Evolutionary conservation across 208 protist genomes (phyloP), one percentile per base, ranked within the genome.

Genomic region (Leishmania turanica): DNA sequence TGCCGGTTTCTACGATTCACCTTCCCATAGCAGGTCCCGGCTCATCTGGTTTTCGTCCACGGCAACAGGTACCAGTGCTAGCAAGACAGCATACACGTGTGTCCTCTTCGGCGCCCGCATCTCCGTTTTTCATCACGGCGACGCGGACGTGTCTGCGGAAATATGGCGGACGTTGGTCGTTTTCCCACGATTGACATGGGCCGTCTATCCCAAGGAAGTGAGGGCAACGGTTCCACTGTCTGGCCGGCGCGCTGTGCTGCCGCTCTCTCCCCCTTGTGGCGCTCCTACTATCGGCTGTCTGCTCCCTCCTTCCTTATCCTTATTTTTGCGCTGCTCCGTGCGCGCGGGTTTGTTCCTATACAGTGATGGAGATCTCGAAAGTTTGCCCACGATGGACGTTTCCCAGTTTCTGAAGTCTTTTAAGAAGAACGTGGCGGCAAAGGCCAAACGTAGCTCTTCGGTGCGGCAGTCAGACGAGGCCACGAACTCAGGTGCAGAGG

Each of bases 331-430:
- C 11, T 17, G 8, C 37, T 66, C n/a, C 0, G 19, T 8, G n/a
- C 13, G 24, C 2, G 11, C n/a, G 11, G 3, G 8, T 66, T 13
- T 37, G 9, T 13, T 21, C 8, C 40, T 11, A 42, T 9, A 34
- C 2, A 0, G 11, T 19, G 68, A 8, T 34, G 19, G 24, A 4
- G 9, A 8, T n/a, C 4, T 47, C 19, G 1, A 64, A 17, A 51
- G 66, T 27, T 42, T 58, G 45, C 9, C 47, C 24, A 45, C 34
- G n/a, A 96, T 96, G 92, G 84, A 94, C 75, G 92, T 96, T 58
- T 91, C 87, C 8, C 84, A 84, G 27, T 96, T 96, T 86, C 79
- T 96, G 5, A 96, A 92, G 75, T 87, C 88, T 31, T 90, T 96
- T 47, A 96, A 92, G 71, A 88, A 88, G 45, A 83, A 78, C 15